These are phyloP conservation scores for Stentor coeruleus DNA, from an alignment of 73 alveolate genomes.

Conservation along the genomic window DNA sequence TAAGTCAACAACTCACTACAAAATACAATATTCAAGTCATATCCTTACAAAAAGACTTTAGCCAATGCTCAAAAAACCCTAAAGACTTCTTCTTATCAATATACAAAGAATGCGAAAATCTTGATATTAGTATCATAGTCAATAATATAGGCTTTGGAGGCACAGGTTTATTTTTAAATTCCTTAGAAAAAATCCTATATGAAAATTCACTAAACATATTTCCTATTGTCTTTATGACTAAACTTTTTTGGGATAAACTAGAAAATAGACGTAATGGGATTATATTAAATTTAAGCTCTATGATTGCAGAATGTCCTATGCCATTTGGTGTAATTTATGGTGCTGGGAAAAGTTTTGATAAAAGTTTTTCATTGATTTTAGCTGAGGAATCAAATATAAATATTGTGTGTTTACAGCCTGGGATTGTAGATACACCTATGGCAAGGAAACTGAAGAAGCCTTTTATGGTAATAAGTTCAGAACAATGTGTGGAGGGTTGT, in stretches of 20 bases:
- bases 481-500: neutral
- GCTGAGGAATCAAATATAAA: neutral
- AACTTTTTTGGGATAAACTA: neutral
- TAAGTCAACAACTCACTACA: neutral
- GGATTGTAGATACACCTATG: neutral
- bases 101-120: neutral
- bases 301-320: neutral
- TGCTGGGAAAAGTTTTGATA: neutral
- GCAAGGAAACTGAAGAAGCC: neutral
- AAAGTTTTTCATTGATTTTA: neutral
- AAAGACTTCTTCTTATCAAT: constrained; percentile 9
- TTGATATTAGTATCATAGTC: constrained; percentile 34
- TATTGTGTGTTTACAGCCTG: neutral
- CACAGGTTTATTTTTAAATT: neutral
- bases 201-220: neutral
- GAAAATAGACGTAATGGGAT: neutral
- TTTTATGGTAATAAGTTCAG: neutral
- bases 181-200: neutral
- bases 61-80: neutral
- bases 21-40: neutral
- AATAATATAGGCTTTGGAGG: constrained; percentile 38
- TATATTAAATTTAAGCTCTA: neutral
- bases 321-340: neutral
- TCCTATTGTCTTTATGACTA: neutral
- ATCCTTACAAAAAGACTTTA: constrained; percentile 8